A percentile compares a stretch with the other conserved stretches of the same genome.
These are phyloP conservation scores for Pyracantha coccinea DNA, from an alignment of 331 rosid genomes.

Conservation along the genomic window DNA sequence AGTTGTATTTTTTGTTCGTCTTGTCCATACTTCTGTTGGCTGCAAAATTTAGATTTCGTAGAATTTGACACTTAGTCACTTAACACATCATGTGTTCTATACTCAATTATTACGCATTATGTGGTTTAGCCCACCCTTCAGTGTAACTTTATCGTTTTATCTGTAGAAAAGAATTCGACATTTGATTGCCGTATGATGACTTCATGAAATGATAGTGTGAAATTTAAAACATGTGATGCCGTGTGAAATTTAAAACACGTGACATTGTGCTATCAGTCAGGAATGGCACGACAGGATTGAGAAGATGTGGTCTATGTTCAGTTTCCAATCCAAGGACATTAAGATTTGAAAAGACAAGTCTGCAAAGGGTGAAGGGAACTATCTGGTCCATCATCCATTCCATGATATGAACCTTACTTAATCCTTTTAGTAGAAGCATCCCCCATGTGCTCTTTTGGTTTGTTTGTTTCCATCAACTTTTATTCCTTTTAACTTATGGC, in stretches of 20 bases:
- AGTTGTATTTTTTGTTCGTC: background rate
- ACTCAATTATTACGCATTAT: background rate
- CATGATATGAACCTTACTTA: slow-evolving; percentile 25
- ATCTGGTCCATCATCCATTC: slow-evolving; percentile 26
- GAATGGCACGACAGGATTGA: background rate
- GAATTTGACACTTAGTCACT: background rate
- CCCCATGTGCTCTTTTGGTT: slow-evolving; percentile 41
- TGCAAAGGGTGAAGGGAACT: background rate
- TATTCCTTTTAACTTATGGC: background rate
- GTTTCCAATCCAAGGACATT: background rate
- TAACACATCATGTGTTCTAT: no score
- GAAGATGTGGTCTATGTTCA: background rate
- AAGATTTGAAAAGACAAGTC: slow-evolving; percentile 14
- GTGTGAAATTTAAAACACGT: no score
- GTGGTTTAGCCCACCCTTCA: background rate
- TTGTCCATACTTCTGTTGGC: background rate
- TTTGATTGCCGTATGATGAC: background rate
- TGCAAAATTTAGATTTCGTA: background rate
- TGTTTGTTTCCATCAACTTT: slow-evolving; percentile 40
- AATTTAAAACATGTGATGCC: background rate
- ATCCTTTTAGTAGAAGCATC: slow-evolving; percentile 19
- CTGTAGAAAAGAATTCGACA: no score
- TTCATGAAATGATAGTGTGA: no score
- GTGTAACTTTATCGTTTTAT: background rate
- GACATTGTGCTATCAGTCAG: no score